Evolutionary conservation across 768 basidiomycete species (phyloP).

Genomic region (Lactarius indigo): DNA sequence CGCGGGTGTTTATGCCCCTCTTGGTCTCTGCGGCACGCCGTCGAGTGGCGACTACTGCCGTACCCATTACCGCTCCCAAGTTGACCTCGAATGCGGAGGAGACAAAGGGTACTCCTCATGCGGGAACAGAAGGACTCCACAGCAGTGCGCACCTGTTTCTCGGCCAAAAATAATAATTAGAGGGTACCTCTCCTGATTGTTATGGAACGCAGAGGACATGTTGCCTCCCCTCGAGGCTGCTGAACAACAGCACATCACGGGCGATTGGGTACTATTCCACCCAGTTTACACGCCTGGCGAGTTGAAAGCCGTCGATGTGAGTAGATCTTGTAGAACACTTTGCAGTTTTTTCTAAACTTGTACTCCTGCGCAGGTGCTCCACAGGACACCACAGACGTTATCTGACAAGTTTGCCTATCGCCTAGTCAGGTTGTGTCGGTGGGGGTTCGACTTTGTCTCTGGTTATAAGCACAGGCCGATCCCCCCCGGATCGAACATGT

Average conservation of each 20-base stretch:
- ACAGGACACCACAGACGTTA: slow-evolving; percentile 57
- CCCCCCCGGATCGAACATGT: slow-evolving; percentile 59
- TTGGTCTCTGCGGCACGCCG: slow-evolving; percentile 1
- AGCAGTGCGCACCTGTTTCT: background rate
- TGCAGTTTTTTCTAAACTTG: background rate
- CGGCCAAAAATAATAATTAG: too few species aligned
- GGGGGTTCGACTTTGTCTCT: slow-evolving; percentile 78
- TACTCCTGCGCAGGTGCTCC: slow-evolving; percentile 54
- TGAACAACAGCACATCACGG: slow-evolving; percentile 30
- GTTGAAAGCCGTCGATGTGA: slow-evolving; percentile 66
- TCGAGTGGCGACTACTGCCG: background rate
- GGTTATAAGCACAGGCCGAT: slow-evolving; percentile 76
- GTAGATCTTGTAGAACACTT: slow-evolving; percentile 7
- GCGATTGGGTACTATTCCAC: slow-evolving; percentile 91
- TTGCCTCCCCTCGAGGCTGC: slow-evolving; percentile 27
- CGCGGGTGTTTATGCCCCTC: background rate
- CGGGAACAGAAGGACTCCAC: slow-evolving; percentile 14
- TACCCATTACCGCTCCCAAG: background rate
- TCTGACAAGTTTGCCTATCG: slow-evolving; percentile 70
- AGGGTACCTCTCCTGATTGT: background rate
- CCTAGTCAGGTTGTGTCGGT: slow-evolving; percentile 57
- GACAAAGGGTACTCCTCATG: background rate
- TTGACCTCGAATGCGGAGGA: slow-evolving; percentile 4
- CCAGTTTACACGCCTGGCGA: slow-evolving; percentile 84
- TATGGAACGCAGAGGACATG: slow-evolving; percentile 9